Percentiles rank a stretch among this genome's conserved stretches.
Evolutionary conservation across 345 rosid genomes (phyloP).

Genomic region (Hirschfeldia incana): DNA sequence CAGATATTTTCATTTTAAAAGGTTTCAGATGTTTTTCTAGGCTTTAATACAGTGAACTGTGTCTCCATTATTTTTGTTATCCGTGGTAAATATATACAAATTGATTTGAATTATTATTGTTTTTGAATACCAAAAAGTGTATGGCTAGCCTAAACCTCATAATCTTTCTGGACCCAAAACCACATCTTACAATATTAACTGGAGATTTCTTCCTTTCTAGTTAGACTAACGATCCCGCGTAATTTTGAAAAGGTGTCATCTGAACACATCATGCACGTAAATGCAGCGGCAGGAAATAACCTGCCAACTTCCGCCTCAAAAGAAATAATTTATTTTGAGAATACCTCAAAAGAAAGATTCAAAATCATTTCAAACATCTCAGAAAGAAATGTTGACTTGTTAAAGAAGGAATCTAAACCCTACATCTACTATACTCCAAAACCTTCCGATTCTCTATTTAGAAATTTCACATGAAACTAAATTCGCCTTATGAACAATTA

Average conservation of each 20-base stretch:
- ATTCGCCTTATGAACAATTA: conserved; percentile 6
- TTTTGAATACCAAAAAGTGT: not conserved
- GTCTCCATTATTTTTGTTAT: not conserved
- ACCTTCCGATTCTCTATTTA: conserved; percentile 31
- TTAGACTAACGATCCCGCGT: not conserved
- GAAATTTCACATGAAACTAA: conserved; percentile 33
- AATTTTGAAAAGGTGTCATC: not conserved
- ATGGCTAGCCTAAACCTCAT: not conserved
- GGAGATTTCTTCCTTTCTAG: not conserved
- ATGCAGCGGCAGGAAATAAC: conserved; percentile 23
- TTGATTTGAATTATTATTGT: not conserved
- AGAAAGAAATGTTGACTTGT: conserved; percentile 29
- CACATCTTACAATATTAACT: not conserved
- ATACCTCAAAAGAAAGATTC: not conserved
- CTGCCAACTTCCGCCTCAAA: conserved; percentile 12
- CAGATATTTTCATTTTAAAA: not conserved
- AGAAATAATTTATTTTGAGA: not conserved
- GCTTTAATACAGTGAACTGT: conserved; percentile 3
- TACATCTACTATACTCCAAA: conserved; percentile 37
- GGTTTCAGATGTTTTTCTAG: not conserved
- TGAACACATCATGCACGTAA: conserved; percentile 20
- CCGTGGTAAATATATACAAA: not conserved
- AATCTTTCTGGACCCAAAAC: not conserved
- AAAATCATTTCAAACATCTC: conserved; percentile 16
- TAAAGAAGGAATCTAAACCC: conserved; percentile 26